phyloP scores from a whole-genome alignment of 139 green algal species.

The Tetraselmis chui region DNA sequence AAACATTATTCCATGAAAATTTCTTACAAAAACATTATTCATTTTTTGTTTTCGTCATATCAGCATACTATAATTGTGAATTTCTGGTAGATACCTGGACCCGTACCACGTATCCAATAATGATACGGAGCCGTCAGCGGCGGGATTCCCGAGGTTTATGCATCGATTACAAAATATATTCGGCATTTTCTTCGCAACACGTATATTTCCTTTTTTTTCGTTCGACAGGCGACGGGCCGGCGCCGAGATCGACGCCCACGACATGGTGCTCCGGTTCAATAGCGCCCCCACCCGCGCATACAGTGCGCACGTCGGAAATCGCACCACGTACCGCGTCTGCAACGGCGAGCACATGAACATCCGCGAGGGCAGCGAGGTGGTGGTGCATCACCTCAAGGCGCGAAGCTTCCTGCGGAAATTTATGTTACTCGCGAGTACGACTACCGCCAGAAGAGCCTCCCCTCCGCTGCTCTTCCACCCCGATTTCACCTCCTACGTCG shows the following conservation, averaged over 20 bases:
- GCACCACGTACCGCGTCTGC: conserved; percentile 5
- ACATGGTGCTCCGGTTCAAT: conserved; percentile 13
- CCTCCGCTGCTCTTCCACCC: conserved; percentile 9
- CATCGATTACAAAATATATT: too few species aligned
- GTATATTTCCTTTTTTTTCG: too few species aligned
- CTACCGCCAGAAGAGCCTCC: neutral
- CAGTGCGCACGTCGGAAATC: neutral
- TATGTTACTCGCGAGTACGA: conserved; percentile 6
- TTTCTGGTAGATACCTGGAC: too few species aligned
- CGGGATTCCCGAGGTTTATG: too few species aligned
- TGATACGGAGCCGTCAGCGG: too few species aligned
- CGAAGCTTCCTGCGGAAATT: conserved; percentile 13
- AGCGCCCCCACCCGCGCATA: conserved; percentile 1
- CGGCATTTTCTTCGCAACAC: neutral
- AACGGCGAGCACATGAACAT: conserved; percentile 13
- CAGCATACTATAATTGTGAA: neutral
- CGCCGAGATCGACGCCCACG: neutral
- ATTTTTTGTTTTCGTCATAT: neutral
- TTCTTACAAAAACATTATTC: too few species aligned
- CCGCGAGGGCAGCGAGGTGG: conserved; percentile 9
- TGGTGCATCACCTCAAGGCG: conserved; percentile 6
- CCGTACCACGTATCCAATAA: too few species aligned
- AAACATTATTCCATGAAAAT: too few species aligned
- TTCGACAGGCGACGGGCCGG: neutral
- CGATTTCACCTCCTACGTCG: conserved; percentile 16